Evolutionary conservation across 805 yeast species (phyloP).

Genomic region (Schwanniomyces sp.): DNA sequence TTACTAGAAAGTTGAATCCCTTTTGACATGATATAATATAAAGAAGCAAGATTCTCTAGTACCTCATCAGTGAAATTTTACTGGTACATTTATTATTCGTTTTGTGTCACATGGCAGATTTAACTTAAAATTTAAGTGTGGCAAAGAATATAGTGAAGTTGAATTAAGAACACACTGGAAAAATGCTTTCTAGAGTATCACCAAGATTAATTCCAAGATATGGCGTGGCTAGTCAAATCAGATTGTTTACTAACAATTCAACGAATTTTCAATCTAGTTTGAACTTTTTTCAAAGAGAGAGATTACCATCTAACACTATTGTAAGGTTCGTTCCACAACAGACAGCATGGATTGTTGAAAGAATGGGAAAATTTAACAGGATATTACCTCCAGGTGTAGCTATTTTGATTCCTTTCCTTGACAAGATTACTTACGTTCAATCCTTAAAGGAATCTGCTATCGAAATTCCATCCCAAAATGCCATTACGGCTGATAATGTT

Average conservation of each 20-base stretch:
- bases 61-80: conserved; percentile 1
- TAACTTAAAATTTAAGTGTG: background rate
- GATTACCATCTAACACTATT: conserved; percentile 73
- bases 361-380: conserved; percentile 82
- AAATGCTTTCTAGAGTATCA: conserved; percentile 1
- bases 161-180: background rate
- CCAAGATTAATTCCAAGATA: background rate
- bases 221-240: conserved; percentile 1
- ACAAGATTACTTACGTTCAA: conserved; percentile 78
- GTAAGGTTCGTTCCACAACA: conserved; percentile 85
- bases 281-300: conserved; percentile 60
- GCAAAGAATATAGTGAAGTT: background rate
- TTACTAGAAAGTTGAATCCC: conserved; percentile 61
- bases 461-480: conserved; percentile 80
- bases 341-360: conserved; percentile 86
- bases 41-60: background rate
- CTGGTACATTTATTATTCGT: background rate
- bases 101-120: background rate
- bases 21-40: conserved; percentile 48
- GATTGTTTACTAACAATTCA: conserved; percentile 3
- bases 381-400: conserved; percentile 76
- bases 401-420: conserved; percentile 67
- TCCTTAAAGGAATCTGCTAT: conserved; percentile 81
- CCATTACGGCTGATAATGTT: conserved; percentile 84
- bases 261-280: conserved; percentile 18